Evolutionary conservation across 352 stramenopile species (phyloP).

Genomic region (Globisporangium uncinulatum): DNA sequence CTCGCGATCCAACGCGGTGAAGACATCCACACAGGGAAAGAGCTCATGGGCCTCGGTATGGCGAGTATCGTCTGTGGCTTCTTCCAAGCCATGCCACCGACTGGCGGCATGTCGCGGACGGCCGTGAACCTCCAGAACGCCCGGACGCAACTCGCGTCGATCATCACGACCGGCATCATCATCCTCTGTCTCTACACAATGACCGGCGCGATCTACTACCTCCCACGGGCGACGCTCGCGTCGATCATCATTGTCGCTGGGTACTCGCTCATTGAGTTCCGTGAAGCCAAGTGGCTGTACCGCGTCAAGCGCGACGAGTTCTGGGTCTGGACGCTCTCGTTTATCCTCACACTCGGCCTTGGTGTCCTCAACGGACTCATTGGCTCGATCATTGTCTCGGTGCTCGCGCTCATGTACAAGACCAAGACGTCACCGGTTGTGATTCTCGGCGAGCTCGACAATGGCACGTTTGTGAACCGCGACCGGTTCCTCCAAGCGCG

Average conservation of each 20-base stretch:
- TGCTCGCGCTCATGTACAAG: conserved; percentile 59
- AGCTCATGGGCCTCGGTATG: conserved; percentile 88
- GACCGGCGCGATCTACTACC: conserved; percentile 83
- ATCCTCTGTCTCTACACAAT: conserved; percentile 60
- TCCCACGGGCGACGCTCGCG: conserved; percentile 83
- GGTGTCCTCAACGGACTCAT: conserved; percentile 45
- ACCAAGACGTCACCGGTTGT: conserved; percentile 47
- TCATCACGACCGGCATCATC: conserved; percentile 86
- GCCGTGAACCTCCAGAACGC: conserved; percentile 90
- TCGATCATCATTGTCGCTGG: conserved; percentile 89
- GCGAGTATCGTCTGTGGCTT: conserved; percentile 86
- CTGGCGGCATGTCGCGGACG: conserved; percentile 84
- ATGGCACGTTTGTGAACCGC: conserved; percentile 32
- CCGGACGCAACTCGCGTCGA: conserved; percentile 80
- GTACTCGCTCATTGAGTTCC: conserved; percentile 82
- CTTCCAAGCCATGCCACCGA: conserved; percentile 88
- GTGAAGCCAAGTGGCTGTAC: conserved; percentile 82
- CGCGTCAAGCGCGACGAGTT: conserved; percentile 48
- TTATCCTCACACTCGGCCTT: conserved; percentile 36
- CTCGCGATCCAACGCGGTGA: conserved; percentile 78
- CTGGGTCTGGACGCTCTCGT: conserved; percentile 53
- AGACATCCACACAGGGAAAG: conserved; percentile 77
- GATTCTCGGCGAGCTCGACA: conserved; percentile 27
- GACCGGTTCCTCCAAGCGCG: conserved; percentile 13
- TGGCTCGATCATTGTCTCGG: conserved; percentile 49